Percentiles rank a stretch among this genome's conserved stretches.
Conservation (phyloP, 2,329 filamentous ascomycete genomes). For the Penicillium sp. region DNA sequence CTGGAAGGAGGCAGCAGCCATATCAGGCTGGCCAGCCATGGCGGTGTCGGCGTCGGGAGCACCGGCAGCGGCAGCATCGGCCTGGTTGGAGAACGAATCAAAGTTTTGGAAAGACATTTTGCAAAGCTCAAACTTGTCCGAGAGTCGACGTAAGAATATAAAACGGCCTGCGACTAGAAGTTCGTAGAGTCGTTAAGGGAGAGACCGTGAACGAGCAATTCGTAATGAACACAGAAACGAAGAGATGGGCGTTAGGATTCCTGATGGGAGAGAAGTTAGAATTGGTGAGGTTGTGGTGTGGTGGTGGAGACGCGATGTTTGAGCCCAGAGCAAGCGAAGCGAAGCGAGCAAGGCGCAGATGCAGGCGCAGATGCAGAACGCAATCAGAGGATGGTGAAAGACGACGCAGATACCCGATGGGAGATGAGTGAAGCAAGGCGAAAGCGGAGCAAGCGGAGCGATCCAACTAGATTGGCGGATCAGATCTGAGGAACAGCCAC, state of each 20-base stretch:
- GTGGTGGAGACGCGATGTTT: conserved; percentile 17
- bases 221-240: conserved; percentile 33
- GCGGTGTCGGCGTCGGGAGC: conserved; percentile 56
- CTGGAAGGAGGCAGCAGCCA: conserved; percentile 56
- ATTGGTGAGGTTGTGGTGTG: not conserved
- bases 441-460: not conserved
- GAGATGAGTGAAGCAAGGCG: not conserved
- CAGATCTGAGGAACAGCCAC: too few species aligned
- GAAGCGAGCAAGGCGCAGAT: conserved; percentile 9
- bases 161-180: conserved; percentile 40
- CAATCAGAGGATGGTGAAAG: not conserved
- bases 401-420: not conserved
- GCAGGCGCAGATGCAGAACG: too few species aligned
- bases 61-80: conserved; percentile 59
- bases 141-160: conserved; percentile 33
- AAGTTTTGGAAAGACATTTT: conserved; percentile 71
- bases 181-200: conserved; percentile 49
- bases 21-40: conserved; percentile 63
- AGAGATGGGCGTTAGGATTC: conserved; percentile 34
- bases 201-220: conserved; percentile 39
- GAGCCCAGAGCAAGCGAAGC: conserved; percentile 20
- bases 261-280: conserved; percentile 22
- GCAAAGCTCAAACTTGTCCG: conserved; percentile 27
- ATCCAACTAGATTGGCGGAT: too few species aligned
- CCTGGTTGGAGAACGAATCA: conserved; percentile 66